Evolutionary conservation across 257 asterid genomes (phyloP), one percentile per base, ranked within the genome.

Genomic region (Fraxinus americana): DNA sequence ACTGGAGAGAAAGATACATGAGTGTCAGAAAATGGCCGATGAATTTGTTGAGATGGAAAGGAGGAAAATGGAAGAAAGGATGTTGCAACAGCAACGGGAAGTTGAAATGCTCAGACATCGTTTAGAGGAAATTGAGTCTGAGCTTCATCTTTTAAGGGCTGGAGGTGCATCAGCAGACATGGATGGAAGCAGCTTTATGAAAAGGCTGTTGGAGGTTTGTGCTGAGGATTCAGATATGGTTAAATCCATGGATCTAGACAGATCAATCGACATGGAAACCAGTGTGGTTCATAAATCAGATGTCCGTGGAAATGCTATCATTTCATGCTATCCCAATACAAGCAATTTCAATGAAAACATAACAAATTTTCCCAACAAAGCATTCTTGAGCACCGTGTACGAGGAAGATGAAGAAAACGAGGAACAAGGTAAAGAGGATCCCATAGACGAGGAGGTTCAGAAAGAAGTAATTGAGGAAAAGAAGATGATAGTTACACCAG

Each of bases 211-310:
- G 92, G 92, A 91, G 21, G 84, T 73, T 5, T 90, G 84, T 79
- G 59, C 78, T 17, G 97, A 92, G 1, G 97, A 91, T 52, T 75
- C 94, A 0, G 97, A 91, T 36, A 96, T 96, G 99, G 99, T 91
- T 16, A 90, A 91, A 89, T 96, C 99, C 45, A 96, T 95, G 99
- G 99, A 96, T 85, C 82, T 96, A 88, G 92, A 81, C 61, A 84
- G 78, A 65, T 96, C 99, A 0, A 83, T 87, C 2, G 99, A 96
- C 73, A 52, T 93, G 86, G 97, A 90, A 30, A 83, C 87, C 0
- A 86, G 77, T 50, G 73, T 79, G 69, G 72, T 79, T 23, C 79
- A 63, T 16, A 87, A 83, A 74, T 57, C 86, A 67, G 87, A 82
- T 48, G 48, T 63, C 34, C 80, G 36, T 39, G 85, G 85, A 52